Evolutionary conservation across 2,329 filamentous ascomycete genomes (phyloP).

Genomic region (Pseudopyrenochaeta lycopersici): DNA sequence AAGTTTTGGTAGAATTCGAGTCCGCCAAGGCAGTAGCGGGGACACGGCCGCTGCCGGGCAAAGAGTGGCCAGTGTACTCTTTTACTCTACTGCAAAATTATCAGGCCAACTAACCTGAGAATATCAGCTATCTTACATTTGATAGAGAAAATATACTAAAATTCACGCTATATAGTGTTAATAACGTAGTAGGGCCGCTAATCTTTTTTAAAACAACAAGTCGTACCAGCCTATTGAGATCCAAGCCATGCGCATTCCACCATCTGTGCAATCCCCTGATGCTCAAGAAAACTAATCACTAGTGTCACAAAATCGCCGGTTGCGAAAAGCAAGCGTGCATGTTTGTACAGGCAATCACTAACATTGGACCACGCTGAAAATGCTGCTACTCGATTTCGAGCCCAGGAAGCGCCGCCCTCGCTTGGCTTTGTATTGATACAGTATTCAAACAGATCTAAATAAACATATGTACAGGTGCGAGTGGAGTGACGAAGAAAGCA

Average conservation of each 20-base stretch:
- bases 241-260: too few species aligned
- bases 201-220: too few species aligned
- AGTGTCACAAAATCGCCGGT: too few species aligned
- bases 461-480: slow-evolving; percentile 18
- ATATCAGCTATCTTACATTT: too few species aligned
- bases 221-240: too few species aligned
- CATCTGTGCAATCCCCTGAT: too few species aligned
- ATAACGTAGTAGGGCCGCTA: too few species aligned
- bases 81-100: neutral
- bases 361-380: neutral
- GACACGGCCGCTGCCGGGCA: neutral
- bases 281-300: too few species aligned
- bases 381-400: neutral
- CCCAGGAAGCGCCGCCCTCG: neutral
- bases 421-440: slow-evolving; percentile 23
- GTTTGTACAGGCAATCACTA: too few species aligned
- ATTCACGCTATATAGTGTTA: too few species aligned
- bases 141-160: too few species aligned
- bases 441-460: slow-evolving; percentile 16
- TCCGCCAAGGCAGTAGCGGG: slow-evolving; percentile 23
- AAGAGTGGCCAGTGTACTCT: neutral
- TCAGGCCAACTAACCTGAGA: too few species aligned
- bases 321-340: neutral
- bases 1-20: slow-evolving; percentile 18
- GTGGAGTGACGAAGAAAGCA: slow-evolving; percentile 24